Evolutionary conservation across 225 moss, liverwort and hornwort species (phyloP).

Genomic region (Polytrichum formosum): DNA sequence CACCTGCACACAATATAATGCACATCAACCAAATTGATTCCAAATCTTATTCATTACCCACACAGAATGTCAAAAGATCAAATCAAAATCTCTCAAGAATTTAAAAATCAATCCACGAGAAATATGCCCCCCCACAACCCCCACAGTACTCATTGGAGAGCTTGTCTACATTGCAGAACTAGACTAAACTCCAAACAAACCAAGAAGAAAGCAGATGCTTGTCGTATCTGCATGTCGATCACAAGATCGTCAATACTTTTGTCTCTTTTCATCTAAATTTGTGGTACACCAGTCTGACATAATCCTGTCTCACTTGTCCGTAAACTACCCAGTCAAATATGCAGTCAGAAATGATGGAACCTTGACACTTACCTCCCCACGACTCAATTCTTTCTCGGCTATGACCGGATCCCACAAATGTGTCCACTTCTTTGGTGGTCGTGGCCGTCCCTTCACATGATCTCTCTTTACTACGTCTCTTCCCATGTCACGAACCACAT

Average conservation of each 20-base stretch:
- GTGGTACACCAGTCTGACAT: neutral
- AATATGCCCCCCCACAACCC: too few species aligned
- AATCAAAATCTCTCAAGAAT: too few species aligned
- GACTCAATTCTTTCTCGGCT: neutral
- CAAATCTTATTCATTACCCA: neutral
- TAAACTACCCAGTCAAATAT: neutral
- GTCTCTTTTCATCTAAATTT: neutral
- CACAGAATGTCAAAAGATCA: neutral
- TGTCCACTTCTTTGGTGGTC: neutral
- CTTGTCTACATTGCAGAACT: too few species aligned
- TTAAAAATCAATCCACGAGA: too few species aligned
- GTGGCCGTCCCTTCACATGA: neutral
- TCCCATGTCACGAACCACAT: slow-evolving; percentile 12
- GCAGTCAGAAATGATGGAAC: neutral
- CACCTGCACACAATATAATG: neutral
- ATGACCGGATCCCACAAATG: slow-evolving; percentile 1
- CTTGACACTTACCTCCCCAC: slow-evolving; percentile 1
- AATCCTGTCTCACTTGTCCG: neutral
- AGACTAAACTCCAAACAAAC: too few species aligned
- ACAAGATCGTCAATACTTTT: neutral
- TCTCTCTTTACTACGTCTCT: neutral
- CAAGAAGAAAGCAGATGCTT: too few species aligned
- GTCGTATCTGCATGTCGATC: neutral
- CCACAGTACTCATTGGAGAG: too few species aligned
- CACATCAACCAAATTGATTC: neutral